phyloP scores from a whole-genome alignment of 495 filamentous ascomycete genomes.

The Diplogelasinospora grovesii region DNA sequence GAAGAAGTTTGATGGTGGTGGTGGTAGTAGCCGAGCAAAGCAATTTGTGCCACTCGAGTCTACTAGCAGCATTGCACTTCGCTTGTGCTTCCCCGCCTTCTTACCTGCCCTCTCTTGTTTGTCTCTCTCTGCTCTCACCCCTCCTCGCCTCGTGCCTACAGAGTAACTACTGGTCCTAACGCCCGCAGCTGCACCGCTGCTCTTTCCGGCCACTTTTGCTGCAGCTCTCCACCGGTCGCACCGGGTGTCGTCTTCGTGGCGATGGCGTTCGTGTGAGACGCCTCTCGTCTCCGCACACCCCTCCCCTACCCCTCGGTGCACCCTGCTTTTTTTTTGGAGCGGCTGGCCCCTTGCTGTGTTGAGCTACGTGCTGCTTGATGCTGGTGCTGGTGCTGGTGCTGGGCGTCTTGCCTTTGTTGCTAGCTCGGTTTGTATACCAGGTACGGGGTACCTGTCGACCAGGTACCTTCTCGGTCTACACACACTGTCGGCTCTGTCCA shows the following conservation, averaged over 20 bases:
- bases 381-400: conserved; percentile 10
- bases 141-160: conserved; percentile 21
- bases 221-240: conserved; percentile 16
- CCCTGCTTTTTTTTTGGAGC: conserved; percentile 13
- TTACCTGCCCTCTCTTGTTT: neutral
- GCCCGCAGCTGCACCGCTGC: conserved; percentile 27
- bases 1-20: too few species aligned
- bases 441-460: conserved; percentile 18
- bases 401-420: conserved; percentile 9
- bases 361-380: conserved; percentile 4
- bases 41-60: conserved; percentile 12
- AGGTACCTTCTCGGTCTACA: conserved; percentile 20
- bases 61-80: too few species aligned
- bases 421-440: conserved; percentile 21
- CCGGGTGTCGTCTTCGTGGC: conserved; percentile 13
- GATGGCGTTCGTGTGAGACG: conserved; percentile 27
- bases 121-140: conserved; percentile 15
- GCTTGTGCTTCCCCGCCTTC: conserved; percentile 8
- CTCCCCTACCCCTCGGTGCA: conserved; percentile 26
- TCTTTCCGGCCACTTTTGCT: conserved; percentile 26
- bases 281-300: conserved; percentile 30
- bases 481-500: conserved; percentile 28
- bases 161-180: conserved; percentile 10
- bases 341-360: conserved; percentile 10
- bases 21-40: conserved; percentile 19